Evolutionary conservation across 176 grass and related monocot genomes (phyloP), one percentile per base, ranked within the genome.

Genomic region (Rhynchospora pubera): DNA sequence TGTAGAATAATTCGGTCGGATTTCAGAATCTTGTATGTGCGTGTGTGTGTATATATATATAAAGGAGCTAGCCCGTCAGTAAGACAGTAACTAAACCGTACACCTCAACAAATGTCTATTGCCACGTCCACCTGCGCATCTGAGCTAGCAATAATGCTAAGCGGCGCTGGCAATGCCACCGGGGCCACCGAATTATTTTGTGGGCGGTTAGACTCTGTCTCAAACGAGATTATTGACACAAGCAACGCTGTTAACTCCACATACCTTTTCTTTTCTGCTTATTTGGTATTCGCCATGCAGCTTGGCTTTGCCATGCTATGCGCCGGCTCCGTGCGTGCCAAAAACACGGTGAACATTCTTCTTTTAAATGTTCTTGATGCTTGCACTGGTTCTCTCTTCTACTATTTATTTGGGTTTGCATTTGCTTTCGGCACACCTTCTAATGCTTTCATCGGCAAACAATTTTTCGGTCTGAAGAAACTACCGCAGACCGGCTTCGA

Each of bases 281-380:
- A 97, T 89, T 91, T 97, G 3, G 93, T 97, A 0, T 97, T 97
- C 83, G 87, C 93, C 47, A 97, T 97, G 93, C 93, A 97, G 81
- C 93, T 97, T 2, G 91, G 93, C 24, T 97, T 97, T 73, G 93
- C 91, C 21, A 97, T 97, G 93, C 93, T 97, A 65, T 97, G 91
- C 58, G 93, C 91, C 0, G 93, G 93, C 0, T 97, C 91, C 48
- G 93, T 97, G 26, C 91, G 93, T 68, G 93, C 93, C 70, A 97
- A 97, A 88, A 97, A 97, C 91, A 93, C 93, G 65, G 93, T 97
- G 93, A 97, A 93, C 85, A 97, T 93, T 72, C 91, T 97, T 89
- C 93, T 97, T 52, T 93, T 91, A 70, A 97, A 93, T 89, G 91
- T 97, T 26, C 91, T 97, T 8, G 93, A 97, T 60, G 93, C 93